phyloP scores from a whole-genome alignment of 306 rosid species.

The Medicago arabica region DNA sequence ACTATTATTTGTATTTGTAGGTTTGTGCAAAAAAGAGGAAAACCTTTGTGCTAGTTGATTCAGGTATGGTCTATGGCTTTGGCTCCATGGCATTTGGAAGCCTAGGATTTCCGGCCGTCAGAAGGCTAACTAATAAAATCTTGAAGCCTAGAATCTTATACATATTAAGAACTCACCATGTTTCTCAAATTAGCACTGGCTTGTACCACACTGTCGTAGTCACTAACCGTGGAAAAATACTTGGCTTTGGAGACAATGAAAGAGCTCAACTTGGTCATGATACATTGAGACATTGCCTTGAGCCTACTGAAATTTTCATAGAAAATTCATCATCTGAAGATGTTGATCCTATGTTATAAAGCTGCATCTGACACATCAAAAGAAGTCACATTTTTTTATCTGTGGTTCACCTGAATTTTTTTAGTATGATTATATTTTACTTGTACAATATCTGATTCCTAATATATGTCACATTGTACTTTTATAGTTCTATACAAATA shows the following conservation, averaged over 20 bases:
- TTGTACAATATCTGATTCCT: not conserved
- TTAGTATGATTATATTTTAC: not conserved
- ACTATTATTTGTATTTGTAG: constrained; percentile 49
- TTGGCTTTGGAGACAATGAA: constrained; percentile 95
- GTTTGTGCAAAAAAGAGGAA: constrained; percentile 92
- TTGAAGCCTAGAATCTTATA: constrained; percentile 68
- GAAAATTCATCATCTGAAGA: constrained; percentile 50
- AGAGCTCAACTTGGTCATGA: constrained; percentile 93
- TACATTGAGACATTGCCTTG: constrained; percentile 72
- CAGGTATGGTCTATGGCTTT: constrained; percentile 78
- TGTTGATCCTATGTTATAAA: constrained; percentile 38
- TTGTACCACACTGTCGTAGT: constrained; percentile 77
- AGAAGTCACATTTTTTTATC: constrained; percentile 13
- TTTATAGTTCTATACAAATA: constrained; percentile 1
- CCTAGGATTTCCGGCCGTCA: constrained; percentile 75
- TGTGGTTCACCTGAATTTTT: constrained; percentile 24
- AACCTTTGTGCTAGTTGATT: constrained; percentile 79
- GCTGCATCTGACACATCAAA: constrained; percentile 36
- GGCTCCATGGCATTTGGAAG: constrained; percentile 97
- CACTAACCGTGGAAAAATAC: constrained; percentile 71
- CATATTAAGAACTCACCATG: constrained; percentile 71
- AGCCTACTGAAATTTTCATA: constrained; percentile 73
- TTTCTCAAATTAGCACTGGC: constrained; percentile 91
- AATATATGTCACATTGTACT: too few relatives aligned
- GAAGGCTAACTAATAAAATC: constrained; percentile 76